phyloP scores from a whole-genome alignment of 169 alveolate genomes.

The Cryptosporidium muris region DNA sequence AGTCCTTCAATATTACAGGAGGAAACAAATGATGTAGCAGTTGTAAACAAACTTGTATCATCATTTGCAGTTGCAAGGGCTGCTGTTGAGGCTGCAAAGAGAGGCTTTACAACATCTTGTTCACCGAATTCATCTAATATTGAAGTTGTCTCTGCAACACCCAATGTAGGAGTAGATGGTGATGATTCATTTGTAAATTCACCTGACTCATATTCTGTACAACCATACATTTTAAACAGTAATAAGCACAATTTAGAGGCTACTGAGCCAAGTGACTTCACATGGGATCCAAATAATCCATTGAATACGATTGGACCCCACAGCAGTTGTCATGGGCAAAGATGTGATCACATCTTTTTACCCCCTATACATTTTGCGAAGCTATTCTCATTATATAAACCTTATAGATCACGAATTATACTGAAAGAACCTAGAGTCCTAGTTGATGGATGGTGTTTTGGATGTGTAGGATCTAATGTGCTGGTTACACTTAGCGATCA shows the following conservation, averaged over 20 bases:
- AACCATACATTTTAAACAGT: slow-evolving; percentile 31
- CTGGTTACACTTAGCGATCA: slow-evolving; percentile 89
- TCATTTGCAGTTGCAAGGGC: slow-evolving; percentile 64
- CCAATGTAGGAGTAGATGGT: too few species aligned
- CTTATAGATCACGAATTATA: slow-evolving; percentile 82
- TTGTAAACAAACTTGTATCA: slow-evolving; percentile 57
- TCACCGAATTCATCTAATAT: slow-evolving; percentile 53
- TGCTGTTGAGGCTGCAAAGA: slow-evolving; percentile 57
- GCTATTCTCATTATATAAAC: slow-evolving; percentile 78
- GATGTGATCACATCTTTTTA: slow-evolving; percentile 88
- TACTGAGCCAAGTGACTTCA: slow-evolving; percentile 73
- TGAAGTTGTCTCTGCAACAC: slow-evolving; percentile 50
- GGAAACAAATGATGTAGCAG: slow-evolving; percentile 36
- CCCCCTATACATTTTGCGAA: slow-evolving; percentile 84
- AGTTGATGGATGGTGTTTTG: slow-evolving; percentile 77
- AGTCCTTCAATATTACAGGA: slow-evolving; percentile 1
- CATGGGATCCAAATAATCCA: slow-evolving; percentile 91
- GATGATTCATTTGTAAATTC: neutral
- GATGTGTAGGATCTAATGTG: slow-evolving; percentile 79
- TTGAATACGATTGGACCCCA: slow-evolving; percentile 88
- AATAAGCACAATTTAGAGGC: slow-evolving; percentile 11
- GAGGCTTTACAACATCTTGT: slow-evolving; percentile 32
- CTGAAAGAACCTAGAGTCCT: slow-evolving; percentile 86
- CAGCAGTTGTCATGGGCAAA: slow-evolving; percentile 85
- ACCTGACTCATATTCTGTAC: slow-evolving; percentile 24